These are phyloP conservation scores for Metarhizium anisopliae DNA, from an alignment of 2,329 filamentous ascomycete genomes.

Conservation along the genomic window DNA sequence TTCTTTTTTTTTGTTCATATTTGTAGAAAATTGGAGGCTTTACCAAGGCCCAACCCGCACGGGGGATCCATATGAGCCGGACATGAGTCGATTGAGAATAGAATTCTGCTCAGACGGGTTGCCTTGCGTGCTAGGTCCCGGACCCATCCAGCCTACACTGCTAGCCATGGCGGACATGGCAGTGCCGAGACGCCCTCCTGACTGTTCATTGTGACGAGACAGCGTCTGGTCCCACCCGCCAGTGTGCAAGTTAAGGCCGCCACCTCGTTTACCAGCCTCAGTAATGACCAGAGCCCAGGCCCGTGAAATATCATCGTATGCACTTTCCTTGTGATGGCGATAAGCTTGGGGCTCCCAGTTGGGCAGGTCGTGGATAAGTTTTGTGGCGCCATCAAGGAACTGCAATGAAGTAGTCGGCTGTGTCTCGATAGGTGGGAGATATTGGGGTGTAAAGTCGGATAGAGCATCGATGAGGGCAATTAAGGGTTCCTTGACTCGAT, in stretches of 20 bases:
- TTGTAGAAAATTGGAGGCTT: not conserved
- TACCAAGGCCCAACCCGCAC: constrained; percentile 57
- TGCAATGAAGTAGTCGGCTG: constrained; percentile 76
- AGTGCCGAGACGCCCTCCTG: constrained; percentile 69
- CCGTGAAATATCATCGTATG: constrained; percentile 90
- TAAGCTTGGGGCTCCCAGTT: constrained; percentile 85
- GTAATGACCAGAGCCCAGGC: constrained; percentile 89
- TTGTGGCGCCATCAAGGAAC: constrained; percentile 83
- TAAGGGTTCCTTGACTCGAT: constrained; percentile 76
- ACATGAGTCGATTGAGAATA: constrained; percentile 54
- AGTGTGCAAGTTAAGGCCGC: constrained; percentile 80
- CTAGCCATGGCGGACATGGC: constrained; percentile 70
- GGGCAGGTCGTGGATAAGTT: constrained; percentile 80
- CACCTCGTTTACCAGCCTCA: constrained; percentile 83
- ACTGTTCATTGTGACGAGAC: constrained; percentile 78
- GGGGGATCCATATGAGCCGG: constrained; percentile 49
- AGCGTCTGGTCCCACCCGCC: constrained; percentile 89
- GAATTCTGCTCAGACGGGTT: constrained; percentile 39
- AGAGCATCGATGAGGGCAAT: constrained; percentile 78
- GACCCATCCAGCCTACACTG: constrained; percentile 70
- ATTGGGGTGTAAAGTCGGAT: constrained; percentile 90
- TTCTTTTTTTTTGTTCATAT: not conserved
- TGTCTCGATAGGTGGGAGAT: constrained; percentile 81
- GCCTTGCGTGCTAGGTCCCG: constrained; percentile 17
- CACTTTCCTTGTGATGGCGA: constrained; percentile 87